Evolutionary conservation across 257 asterid species (phyloP), one percentile per base, ranked within the genome.

Genomic region (Cinchona pubescens): DNA sequence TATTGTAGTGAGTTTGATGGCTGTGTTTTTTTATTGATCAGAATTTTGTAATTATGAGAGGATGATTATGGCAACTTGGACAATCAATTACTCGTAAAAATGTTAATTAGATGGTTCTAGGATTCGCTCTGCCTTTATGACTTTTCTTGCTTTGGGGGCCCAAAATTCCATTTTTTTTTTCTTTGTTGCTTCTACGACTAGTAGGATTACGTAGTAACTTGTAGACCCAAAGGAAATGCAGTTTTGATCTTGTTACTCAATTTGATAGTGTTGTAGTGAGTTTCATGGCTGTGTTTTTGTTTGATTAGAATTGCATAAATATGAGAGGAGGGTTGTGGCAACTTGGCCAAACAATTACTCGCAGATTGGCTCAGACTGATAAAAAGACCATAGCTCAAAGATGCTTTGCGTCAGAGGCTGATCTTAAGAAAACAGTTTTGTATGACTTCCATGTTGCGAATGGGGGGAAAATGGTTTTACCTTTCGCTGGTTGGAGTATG

Each of bases 321-420:
- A 95, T 95, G 99, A 92, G 98, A 79, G 99, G 99, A 83, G 96
- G 96, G 49, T 75, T 95, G 76, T 95, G 99, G 99, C 98, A 95
- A 82, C 97, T 95, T 18, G 98, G 98, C 51, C 98, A 91, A 76
- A 87, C 98, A 30, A 73, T 95, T 32, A 93, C 97, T 55, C 96
- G 99, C 49, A 93, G 94, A 65, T 76, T 95, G 80, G 87, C 87
- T 64, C 96, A 85, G 77, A 71, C 87, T 35, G 94, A 95, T 58
- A 92, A 92, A 81, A 91, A 88, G 85, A 46, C 92, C 18, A 81
- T 89, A 53, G 81, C 86, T n/a, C 87, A 93, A 29, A 85, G 98
- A 75, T 88, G 91, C 88, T 90, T 90, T 73, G 93, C 99, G 37
- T 95, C 99, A 0, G 98, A 93, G 48, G 92, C 96, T n/a, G 97